Conservation (phyloP, 768 basidiomycete genomes). For the Sistotremastrum niveocremeum region DNA sequence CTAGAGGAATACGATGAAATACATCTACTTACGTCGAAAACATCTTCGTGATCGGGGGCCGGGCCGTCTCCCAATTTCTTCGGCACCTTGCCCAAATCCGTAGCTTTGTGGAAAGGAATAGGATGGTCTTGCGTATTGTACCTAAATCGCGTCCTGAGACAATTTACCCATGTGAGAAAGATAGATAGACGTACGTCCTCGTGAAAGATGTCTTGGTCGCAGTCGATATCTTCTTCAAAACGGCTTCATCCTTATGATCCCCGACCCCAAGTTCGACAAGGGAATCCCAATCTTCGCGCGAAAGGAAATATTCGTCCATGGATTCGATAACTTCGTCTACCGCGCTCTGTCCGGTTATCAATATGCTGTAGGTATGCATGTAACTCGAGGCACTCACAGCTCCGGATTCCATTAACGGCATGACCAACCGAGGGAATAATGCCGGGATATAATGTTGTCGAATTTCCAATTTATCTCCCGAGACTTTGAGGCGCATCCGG, state of each 20-base stretch:
- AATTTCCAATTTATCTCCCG: slow-evolving; percentile 82
- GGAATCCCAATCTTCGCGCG: slow-evolving; percentile 94
- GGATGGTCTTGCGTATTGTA: slow-evolving; percentile 88
- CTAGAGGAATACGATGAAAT: neutral
- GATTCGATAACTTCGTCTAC: slow-evolving; percentile 69
- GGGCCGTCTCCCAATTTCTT: slow-evolving; percentile 69
- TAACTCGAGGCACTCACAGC: slow-evolving; percentile 37
- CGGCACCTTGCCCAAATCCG: slow-evolving; percentile 60
- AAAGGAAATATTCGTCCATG: slow-evolving; percentile 93
- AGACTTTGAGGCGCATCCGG: slow-evolving; percentile 88
- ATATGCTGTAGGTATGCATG: neutral
- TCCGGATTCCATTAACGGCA: slow-evolving; percentile 63
- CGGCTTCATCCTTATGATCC: slow-evolving; percentile 52
- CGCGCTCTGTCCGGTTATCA: slow-evolving; percentile 36
- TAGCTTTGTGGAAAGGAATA: slow-evolving; percentile 85
- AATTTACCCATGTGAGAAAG: neutral
- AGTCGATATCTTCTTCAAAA: slow-evolving; percentile 73
- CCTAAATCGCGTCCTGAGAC: slow-evolving; percentile 24
- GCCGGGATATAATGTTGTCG: slow-evolving; percentile 85
- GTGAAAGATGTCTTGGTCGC: slow-evolving; percentile 81
- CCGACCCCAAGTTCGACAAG: slow-evolving; percentile 88
- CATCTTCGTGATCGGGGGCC: slow-evolving; percentile 86
- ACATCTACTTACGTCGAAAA: slow-evolving; percentile 51
- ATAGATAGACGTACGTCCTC: slow-evolving; percentile 43
- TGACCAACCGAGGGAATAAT: slow-evolving; percentile 68